These are phyloP conservation scores for Dactylorhiza incarnata DNA, from an alignment of 106 monocot species.

Conservation along the genomic window DNA sequence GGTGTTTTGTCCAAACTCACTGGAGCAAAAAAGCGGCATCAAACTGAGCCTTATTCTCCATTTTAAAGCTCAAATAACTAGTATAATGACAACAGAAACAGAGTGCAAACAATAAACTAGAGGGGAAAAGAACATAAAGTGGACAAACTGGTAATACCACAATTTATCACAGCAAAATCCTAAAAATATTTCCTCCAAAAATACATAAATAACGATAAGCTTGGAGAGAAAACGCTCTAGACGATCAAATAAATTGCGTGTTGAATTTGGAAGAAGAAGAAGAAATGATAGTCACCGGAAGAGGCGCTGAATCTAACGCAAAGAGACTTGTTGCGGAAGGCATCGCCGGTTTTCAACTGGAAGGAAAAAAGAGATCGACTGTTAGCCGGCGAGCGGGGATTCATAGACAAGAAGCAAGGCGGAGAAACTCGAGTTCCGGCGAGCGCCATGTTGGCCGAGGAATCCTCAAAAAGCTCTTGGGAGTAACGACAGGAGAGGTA, in stretches of 20 bases:
- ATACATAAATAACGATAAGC: neutral
- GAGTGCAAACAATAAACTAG: neutral
- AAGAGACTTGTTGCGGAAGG: conserved; percentile 13
- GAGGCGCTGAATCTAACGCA: conserved; percentile 28
- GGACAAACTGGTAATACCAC: neutral
- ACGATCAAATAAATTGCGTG: neutral
- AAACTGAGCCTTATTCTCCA: too few relatives aligned
- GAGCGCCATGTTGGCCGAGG: conserved; percentile 30
- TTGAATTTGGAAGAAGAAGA: neutral
- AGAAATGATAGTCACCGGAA: conserved; percentile 21
- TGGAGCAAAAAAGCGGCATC: too few relatives aligned
- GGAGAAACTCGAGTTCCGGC: conserved; percentile 10
- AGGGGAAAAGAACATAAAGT: neutral
- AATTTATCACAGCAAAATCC: neutral
- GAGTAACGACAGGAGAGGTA: too few relatives aligned
- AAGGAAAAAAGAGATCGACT: conserved; percentile 9
- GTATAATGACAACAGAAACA: too few relatives aligned
- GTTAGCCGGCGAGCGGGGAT: neutral
- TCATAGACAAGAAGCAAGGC: conserved; percentile 8
- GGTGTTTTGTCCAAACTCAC: too few relatives aligned
- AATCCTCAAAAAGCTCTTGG: too few relatives aligned
- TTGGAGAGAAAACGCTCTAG: neutral
- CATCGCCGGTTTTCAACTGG: neutral
- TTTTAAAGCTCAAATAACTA: too few relatives aligned
- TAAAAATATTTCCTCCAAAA: neutral